Evolutionary conservation across 1,284 basidiomycete species (phyloP).

Genomic region (Pterula multifida): DNA sequence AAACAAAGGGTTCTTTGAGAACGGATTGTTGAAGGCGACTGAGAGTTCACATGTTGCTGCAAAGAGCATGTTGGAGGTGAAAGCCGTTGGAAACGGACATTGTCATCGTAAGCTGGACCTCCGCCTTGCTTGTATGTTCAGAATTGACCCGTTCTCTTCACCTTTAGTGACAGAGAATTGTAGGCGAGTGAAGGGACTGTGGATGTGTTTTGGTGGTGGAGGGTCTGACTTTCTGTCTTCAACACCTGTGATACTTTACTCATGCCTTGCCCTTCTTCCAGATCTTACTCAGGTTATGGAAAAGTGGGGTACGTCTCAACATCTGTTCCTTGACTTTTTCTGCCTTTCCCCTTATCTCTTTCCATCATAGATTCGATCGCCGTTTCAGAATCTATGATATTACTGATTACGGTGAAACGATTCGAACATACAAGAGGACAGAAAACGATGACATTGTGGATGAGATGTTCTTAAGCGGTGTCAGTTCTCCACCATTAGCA

Average conservation of each 20-base stretch:
- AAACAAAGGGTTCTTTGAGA: slow-evolving; percentile 72
- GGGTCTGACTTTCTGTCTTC: slow-evolving; percentile 32
- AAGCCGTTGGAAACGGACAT: slow-evolving; percentile 80
- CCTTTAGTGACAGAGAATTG: slow-evolving; percentile 76
- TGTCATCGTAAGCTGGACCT: slow-evolving; percentile 49
- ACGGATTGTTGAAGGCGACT: slow-evolving; percentile 56
- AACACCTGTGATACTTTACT: not conserved
- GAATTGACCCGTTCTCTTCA: slow-evolving; percentile 10
- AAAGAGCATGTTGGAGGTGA: slow-evolving; percentile 49
- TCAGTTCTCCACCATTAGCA: slow-evolving; percentile 25
- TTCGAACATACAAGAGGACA: slow-evolving; percentile 82
- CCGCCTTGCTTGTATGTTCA: slow-evolving; percentile 1
- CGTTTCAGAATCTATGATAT: slow-evolving; percentile 80
- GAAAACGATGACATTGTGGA: slow-evolving; percentile 66
- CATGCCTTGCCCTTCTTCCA: slow-evolving; percentile 15
- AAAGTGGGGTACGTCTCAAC: slow-evolving; percentile 43
- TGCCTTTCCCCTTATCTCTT: slow-evolving; percentile 2
- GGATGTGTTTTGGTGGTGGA: slow-evolving; percentile 94
- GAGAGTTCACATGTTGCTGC: slow-evolving; percentile 49
- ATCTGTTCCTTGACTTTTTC: slow-evolving; percentile 2
- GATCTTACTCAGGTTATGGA: slow-evolving; percentile 80
- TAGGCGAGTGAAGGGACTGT: slow-evolving; percentile 70
- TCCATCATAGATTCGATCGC: slow-evolving; percentile 74
- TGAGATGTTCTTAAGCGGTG: slow-evolving; percentile 46
- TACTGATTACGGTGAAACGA: slow-evolving; percentile 80